Base-by-base conservation (phyloP, 257 asterid species). In the Leonotis leonurus region DNA sequence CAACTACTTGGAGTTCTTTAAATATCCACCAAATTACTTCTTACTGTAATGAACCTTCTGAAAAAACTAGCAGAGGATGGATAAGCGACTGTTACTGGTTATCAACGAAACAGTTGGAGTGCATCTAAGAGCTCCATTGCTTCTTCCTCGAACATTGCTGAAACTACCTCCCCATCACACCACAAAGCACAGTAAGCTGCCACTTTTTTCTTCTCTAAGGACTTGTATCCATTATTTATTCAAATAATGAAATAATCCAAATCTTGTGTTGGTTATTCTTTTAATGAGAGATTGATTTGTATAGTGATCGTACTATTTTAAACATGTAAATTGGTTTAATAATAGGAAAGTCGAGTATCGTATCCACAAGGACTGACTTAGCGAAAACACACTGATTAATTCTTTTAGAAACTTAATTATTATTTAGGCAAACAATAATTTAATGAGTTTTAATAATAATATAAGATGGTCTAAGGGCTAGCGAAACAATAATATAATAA, bases 1-100 rank as follows among this genome's bases (percentile, higher is more conserved):
- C 95, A 90, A 90, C 82, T 87, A 44, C 95, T 95, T 26, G 95
- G 97, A 62, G 67, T 90, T 65, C 78, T 87, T 60, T 78, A 94
- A 16, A 43, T 90, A 76, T 87, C 96, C 60, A 87, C 87, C 45
- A 90, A 85, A 79, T 52, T 90, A 65, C 68, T 90, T 72, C 97
- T 96, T 11, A 85, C 97, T 12, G 64, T 83, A 57, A 87, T 65
- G 85, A 87, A 81, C 75, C 81, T 87, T 69, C 83, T 90, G 2
- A 70, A 74, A 45, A 79, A 70, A 65, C 83, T 85, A 66, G 95
- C 95, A 0, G 95, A 85, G 78, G 79, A 77, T 69, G 95, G 95
- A 50, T 85, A 76, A 48, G 49, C 46, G 20, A 71, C 43, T 5
- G 68, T 77, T 6, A 22, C 72, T 9, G 50, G 33, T 62, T 65